phyloP scores from a whole-genome alignment of 148 eudicot genomes.

The Arctostaphylos glauca region DNA sequence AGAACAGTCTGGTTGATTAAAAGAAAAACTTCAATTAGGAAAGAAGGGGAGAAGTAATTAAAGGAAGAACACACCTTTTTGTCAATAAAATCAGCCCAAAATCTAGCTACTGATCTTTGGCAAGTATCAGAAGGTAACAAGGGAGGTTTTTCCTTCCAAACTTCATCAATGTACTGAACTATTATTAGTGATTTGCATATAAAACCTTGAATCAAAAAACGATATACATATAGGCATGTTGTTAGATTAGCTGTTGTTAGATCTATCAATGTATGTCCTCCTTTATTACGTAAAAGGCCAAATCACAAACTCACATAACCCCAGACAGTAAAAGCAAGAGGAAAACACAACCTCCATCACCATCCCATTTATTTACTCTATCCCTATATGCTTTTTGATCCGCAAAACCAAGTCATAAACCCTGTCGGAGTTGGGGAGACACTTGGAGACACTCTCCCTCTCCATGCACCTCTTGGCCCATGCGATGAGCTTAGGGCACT shows the following conservation, averaged over 20 bases:
- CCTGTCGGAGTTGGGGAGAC: background rate
- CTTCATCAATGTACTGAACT: slow-evolving; percentile 32
- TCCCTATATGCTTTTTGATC: background rate
- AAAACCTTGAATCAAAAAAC: too few relatives aligned
- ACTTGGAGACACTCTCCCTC: slow-evolving; percentile 39
- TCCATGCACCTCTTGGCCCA: slow-evolving; percentile 50
- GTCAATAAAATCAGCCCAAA: slow-evolving; percentile 31
- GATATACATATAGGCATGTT: too few relatives aligned
- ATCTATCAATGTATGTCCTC: too few relatives aligned
- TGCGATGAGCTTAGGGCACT: slow-evolving; percentile 33
- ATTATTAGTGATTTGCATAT: background rate
- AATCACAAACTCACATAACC: background rate
- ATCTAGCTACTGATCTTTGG: slow-evolving; percentile 21
- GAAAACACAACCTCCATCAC: background rate
- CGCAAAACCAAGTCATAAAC: background rate
- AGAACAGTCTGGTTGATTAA: too few relatives aligned
- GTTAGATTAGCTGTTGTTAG: too few relatives aligned
- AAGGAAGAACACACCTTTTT: slow-evolving; percentile 20
- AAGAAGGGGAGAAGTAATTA: background rate
- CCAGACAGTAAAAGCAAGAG: background rate
- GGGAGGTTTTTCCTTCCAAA: slow-evolving; percentile 14
- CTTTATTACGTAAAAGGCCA: too few relatives aligned
- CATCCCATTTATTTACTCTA: background rate
- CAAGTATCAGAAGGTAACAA: slow-evolving; percentile 24
- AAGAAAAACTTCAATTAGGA: background rate